A percentile compares a stretch with the other conserved stretches of the same genome.
Evolutionary conservation across 805 yeast species (phyloP).

Genomic region (Yamadazyma sp.): DNA sequence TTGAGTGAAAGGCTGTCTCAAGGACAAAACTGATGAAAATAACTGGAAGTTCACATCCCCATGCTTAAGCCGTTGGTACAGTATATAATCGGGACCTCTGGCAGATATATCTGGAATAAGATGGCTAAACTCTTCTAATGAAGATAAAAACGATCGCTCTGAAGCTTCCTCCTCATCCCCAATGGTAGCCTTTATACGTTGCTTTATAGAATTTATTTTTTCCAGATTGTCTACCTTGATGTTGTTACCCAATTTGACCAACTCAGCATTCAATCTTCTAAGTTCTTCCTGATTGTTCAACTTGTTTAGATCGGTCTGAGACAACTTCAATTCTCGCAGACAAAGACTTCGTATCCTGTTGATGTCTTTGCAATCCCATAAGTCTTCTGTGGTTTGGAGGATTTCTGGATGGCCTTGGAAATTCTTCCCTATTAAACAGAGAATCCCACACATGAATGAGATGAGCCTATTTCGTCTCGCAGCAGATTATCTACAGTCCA

Average conservation of each 20-base stretch:
- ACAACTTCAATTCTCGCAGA: constrained; percentile 9
- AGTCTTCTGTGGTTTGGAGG: not conserved
- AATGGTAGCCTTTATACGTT: constrained; percentile 8
- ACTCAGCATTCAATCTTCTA: constrained; percentile 25
- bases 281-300: constrained; percentile 26
- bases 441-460: constrained; percentile 19
- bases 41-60: constrained; percentile 26
- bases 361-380: constrained; percentile 7
- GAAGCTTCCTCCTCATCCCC: constrained; percentile 3
- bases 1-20: constrained; percentile 72
- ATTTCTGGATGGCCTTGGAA: constrained; percentile 4
- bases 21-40: constrained; percentile 73
- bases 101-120: constrained; percentile 47
- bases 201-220: constrained; percentile 10
- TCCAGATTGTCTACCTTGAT: constrained; percentile 22
- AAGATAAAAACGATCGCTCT: not conserved
- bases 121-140: constrained; percentile 24
- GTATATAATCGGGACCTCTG: constrained; percentile 64
- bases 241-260: constrained; percentile 27
- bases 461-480: constrained; percentile 8
- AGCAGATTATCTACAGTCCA: not conserved
- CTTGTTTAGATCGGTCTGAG: constrained; percentile 25
- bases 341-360: constrained; percentile 7
- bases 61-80: constrained; percentile 16
- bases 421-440: constrained; percentile 8